Base-by-base conservation (phyloP, 139 green algal genomes). In the Picochlorum sp. region DNA sequence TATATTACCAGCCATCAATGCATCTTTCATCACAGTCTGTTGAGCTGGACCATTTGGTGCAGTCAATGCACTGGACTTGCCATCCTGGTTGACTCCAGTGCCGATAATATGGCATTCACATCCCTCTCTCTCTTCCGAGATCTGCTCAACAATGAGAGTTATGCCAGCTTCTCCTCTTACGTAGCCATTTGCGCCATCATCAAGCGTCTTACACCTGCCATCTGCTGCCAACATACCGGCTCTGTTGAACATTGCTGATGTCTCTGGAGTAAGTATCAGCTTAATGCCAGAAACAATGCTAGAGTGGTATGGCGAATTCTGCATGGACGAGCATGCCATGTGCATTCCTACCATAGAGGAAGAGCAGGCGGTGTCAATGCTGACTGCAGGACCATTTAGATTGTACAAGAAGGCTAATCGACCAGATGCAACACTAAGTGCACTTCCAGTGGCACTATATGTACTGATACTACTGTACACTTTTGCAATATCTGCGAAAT, bases 21-120 rank as follows among this genome's bases (percentile, higher is more conserved):
- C 88, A 3, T 52, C 44, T 2, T 64, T 69, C 4, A 95, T 69
- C 15, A 85, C 82, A 21, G 26, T 69, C 67, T 89, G 83, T 77
- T 95, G 88, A 5, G 84, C 79, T 4, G 85, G 87, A 5, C 88
- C 88, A 65, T 88, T 89, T 54, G 88, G 88, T 3, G 87, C 88
- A 4, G 87, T 95, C 14, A 95, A 74, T 55, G 69, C 73, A 71
- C 78, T 90, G 60, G 81, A 89, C 34, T 82, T 74, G 9, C 88
- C 88, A 64, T 94, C 88, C 69, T 95, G 87, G 62, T 90, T 89
- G 16, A 93, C 80, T 4, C 75, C 72, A 2, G 77, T 81, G 2
- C 28, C 66, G 30, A 49, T 15, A 21, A 20, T 4, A 63, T 50
- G 30, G 16, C 26, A 49, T 20, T 41, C 34, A 41, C 34, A 41